Percentiles rank a stretch among this genome's conserved stretches.
Conservation (phyloP, 176 grass and related monocot species). For the Rhynchospora tenuis region DNA sequence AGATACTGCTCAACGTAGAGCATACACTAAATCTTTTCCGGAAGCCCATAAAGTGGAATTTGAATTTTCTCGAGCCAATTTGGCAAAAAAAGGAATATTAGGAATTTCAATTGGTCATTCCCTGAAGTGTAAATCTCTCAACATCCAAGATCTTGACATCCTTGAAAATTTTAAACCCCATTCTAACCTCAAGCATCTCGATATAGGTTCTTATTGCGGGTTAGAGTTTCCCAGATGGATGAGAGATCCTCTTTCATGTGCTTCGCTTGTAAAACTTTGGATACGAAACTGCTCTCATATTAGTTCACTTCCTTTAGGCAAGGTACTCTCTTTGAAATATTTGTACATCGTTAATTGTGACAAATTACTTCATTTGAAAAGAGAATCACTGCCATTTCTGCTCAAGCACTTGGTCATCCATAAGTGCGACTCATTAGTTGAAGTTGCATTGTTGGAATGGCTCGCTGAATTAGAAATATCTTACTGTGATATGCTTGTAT, state of each 20-base stretch:
- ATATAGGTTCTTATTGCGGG: neutral
- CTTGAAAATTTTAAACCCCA: conserved; percentile 2
- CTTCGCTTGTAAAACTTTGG: neutral
- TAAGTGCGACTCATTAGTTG: neutral
- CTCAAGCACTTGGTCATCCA: neutral
- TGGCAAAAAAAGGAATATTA: neutral
- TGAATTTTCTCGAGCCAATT: neutral
- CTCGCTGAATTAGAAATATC: neutral
- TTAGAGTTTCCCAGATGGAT: neutral
- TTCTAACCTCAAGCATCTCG: conserved; percentile 5
- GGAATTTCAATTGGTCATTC: neutral
- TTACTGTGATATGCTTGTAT: neutral
- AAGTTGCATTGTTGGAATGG: neutral
- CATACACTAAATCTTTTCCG: too few species aligned
- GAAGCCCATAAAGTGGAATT: too few species aligned
- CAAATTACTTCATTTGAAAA: neutral
- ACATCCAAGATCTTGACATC: neutral
- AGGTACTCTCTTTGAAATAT: neutral
- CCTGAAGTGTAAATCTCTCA: neutral
- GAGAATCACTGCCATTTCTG: neutral
- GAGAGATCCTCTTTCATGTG: conserved; percentile 10
- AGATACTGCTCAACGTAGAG: too few species aligned
- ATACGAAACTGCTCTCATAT: neutral
- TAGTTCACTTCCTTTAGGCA: neutral
- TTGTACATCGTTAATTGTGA: neutral